Percentiles rank a stretch among this genome's conserved stretches.
Conservation (phyloP, 345 rosid species). For the Pugionium cornutum region DNA sequence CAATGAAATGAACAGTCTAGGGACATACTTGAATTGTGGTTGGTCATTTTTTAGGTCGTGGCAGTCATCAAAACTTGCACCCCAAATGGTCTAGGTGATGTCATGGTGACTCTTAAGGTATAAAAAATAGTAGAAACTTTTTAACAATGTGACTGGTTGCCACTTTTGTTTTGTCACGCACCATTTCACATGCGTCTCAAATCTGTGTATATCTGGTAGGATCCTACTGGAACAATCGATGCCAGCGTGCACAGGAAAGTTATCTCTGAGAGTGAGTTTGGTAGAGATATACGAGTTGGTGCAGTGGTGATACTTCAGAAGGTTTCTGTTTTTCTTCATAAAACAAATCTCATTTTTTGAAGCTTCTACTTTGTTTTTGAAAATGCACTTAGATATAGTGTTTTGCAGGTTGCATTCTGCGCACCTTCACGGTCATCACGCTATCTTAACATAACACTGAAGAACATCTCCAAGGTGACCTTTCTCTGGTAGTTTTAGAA, state of each 20-base stretch:
- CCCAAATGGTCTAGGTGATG: slow-evolving; percentile 79
- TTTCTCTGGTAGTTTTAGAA: slow-evolving; percentile 30
- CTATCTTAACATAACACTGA: slow-evolving; percentile 74
- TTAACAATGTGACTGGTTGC: not conserved
- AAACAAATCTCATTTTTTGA: slow-evolving; percentile 10
- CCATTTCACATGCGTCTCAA: not conserved
- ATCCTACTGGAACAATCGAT: slow-evolving; percentile 73
- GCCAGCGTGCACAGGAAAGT: slow-evolving; percentile 76
- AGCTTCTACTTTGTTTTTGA: slow-evolving; percentile 10
- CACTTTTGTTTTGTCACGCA: slow-evolving; percentile 4
- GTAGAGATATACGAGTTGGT: slow-evolving; percentile 66
- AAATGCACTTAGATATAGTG: slow-evolving; percentile 26
- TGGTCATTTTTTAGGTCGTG: slow-evolving; percentile 52
- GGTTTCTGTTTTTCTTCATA: slow-evolving; percentile 43
- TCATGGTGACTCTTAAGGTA: slow-evolving; percentile 88
- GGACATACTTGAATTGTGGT: slow-evolving; percentile 14
- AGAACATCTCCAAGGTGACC: slow-evolving; percentile 64
- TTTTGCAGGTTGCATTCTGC: slow-evolving; percentile 77
- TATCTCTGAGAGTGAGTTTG: slow-evolving; percentile 52
- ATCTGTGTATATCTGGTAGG: slow-evolving; percentile 47
- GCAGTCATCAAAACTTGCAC: slow-evolving; percentile 68
- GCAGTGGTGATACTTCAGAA: slow-evolving; percentile 67
- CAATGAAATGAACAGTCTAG: slow-evolving; percentile 2
- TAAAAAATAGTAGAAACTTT: slow-evolving; percentile 2
- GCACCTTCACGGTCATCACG: slow-evolving; percentile 49